Evolutionary conservation across 2,329 filamentous ascomycete species (phyloP), one percentile per base, ranked within the genome.

Genomic region (Raffaelea ambrosiae): DNA sequence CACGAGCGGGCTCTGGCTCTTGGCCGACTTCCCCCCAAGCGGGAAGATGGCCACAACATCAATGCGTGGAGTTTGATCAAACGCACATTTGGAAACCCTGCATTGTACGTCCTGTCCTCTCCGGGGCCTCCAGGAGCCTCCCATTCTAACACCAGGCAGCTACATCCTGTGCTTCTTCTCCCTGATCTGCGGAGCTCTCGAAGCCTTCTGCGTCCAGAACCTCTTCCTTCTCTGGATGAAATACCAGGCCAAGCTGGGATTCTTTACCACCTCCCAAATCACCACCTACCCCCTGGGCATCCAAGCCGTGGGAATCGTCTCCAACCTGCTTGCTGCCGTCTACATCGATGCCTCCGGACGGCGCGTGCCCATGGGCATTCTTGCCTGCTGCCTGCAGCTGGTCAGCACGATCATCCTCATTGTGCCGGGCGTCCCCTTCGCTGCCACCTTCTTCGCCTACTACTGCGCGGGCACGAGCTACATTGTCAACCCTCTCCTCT

Each of bases 101-200:
- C n/a, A n/a, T 46, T 46, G 43, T 45, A 29, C 21, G 33, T 11
- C 5, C 13, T 22, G 9, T 16, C 39, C n/a, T n/a, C n/a, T n/a
- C n/a, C n/a, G n/a, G n/a, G 36, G 8, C 36, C 11, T 13, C 11
- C 36, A 7, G 18, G 36, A 39, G 8, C 11, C 11, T 8, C 36
- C 36, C n/a, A 33, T 39, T 9, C 18, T 39, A 39, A 13, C 8
- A 39, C 8, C n/a, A n/a, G 10, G 20, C 3, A 45, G 43, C 23
- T 84, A 79, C 67, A 79, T 79, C 1, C 84, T 85, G 55, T 72
- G 79, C 3, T 57, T 77, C 5, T 72, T 85, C 0, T 85, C 81
- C 81, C 74, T 84, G 52, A 79, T 87, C 39, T 82, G 81, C 0
- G 81, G 82, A 22, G 81, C 86, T 57, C 83, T 81, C 0, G 84